Conservation (phyloP, 2,329 filamentous ascomycete species). For the Tolypocladium tropicale region DNA sequence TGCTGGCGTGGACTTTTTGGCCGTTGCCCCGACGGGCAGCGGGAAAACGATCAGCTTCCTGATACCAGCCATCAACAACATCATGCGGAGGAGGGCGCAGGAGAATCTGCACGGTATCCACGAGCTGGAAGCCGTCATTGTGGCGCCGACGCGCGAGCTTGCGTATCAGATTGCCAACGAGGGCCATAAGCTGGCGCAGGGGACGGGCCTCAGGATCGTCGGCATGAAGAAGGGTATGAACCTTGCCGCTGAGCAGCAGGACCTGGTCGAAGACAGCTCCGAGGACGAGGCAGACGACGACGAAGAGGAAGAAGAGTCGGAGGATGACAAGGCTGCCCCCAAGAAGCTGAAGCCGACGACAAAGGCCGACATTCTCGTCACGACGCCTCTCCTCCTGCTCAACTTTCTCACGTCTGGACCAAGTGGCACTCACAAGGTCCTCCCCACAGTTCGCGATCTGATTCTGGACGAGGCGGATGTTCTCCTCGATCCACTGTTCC, state of each 20-base stretch:
- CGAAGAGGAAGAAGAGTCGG: conserved; percentile 19
- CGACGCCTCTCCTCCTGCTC: conserved; percentile 52
- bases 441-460: conserved; percentile 62
- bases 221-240: conserved; percentile 81
- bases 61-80: conserved; percentile 72
- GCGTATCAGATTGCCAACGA: conserved; percentile 76
- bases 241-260: conserved; percentile 40
- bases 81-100: conserved; percentile 47
- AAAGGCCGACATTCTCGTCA: conserved; percentile 29
- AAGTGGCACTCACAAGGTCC: conserved; percentile 32
- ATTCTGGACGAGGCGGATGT: conserved; percentile 94
- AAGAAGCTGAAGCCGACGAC: conserved; percentile 17
- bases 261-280: conserved; percentile 26
- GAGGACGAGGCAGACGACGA: conserved; percentile 21
- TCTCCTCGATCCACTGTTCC: conserved; percentile 81
- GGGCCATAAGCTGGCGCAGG: conserved; percentile 66
- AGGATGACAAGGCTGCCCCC: conserved; percentile 22
- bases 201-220: conserved; percentile 69
- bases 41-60: conserved; percentile 93
- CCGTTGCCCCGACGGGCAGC: conserved; percentile 88
- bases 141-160: conserved; percentile 71
- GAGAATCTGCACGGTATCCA: conserved; percentile 29
- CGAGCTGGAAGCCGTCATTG: conserved; percentile 54
- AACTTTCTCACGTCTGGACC: conserved; percentile 52
- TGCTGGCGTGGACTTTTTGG: conserved; percentile 60